Evolutionary conservation across 805 yeast species (phyloP).

Genomic region (Starmerella potacharoeniae): DNA sequence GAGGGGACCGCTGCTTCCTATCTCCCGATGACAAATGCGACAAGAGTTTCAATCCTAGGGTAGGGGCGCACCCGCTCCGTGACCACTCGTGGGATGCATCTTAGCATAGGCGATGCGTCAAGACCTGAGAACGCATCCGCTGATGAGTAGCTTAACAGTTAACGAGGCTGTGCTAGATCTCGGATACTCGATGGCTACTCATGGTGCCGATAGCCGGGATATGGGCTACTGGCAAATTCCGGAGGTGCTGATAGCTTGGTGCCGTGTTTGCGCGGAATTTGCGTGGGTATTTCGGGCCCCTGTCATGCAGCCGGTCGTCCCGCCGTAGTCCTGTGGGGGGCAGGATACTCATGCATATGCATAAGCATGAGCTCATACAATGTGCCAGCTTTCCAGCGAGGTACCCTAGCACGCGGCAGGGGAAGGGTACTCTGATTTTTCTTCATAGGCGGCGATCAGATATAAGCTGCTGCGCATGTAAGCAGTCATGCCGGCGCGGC

Average conservation of each 20-base stretch:
- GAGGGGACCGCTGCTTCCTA: neutral
- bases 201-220: neutral
- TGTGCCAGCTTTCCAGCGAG: neutral
- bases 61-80: neutral
- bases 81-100: neutral
- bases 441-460: neutral
- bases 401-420: neutral
- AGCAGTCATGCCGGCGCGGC: neutral
- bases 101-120: slow-evolving; percentile 2
- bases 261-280: neutral
- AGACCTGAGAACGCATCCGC: neutral
- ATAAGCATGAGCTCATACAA: neutral
- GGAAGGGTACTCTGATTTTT: neutral
- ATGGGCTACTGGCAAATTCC: neutral
- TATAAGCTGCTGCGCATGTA: neutral
- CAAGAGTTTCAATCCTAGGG: neutral
- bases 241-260: neutral
- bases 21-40: neutral
- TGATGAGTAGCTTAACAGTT: neutral
- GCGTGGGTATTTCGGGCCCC: neutral
- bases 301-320: neutral
- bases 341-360: neutral
- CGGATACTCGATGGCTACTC: neutral
- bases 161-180: neutral
- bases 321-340: neutral